These are phyloP conservation scores for Penicillium macrosclerotiorum DNA, from an alignment of 495 filamentous ascomycete species.

Conservation along the genomic window DNA sequence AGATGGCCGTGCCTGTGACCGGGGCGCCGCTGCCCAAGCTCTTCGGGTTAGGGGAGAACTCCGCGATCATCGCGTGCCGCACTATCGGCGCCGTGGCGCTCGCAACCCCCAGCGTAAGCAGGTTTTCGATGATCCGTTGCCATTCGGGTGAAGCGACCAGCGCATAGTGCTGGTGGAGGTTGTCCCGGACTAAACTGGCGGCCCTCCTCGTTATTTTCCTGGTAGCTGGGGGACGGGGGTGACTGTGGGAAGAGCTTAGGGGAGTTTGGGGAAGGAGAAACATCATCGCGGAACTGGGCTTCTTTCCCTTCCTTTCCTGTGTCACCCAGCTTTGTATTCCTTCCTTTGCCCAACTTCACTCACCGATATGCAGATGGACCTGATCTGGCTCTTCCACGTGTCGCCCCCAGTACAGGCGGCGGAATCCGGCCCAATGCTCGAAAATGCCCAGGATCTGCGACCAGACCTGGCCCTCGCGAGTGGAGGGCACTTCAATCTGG, in stretches of 20 bases:
- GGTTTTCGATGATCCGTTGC: constrained; percentile 10
- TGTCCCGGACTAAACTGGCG: constrained; percentile 13
- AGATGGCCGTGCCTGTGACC: constrained; percentile 22
- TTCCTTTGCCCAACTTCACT: no score
- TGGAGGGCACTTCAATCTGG: constrained; percentile 18
- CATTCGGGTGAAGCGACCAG: constrained; percentile 22
- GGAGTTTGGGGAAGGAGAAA: no score
- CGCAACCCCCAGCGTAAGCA: constrained; percentile 5
- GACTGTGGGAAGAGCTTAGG: no score
- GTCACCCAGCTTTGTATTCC: neutral
- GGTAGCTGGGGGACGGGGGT: no score
- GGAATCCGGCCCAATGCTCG: constrained; percentile 18
- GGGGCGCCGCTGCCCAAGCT: constrained; percentile 12
- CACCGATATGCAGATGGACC: constrained; percentile 25
- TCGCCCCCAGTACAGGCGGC: constrained; percentile 20
- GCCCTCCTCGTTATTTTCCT: no score
- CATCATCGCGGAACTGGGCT: no score
- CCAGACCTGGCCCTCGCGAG: constrained; percentile 17
- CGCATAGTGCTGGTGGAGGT: constrained; percentile 19
- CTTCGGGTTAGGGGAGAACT: constrained; percentile 16
- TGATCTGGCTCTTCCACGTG: constrained; percentile 18
- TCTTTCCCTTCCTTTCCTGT: constrained; percentile 1
- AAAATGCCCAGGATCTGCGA: constrained; percentile 17
- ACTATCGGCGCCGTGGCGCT: constrained; percentile 16
- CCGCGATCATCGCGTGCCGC: constrained; percentile 22